These are phyloP conservation scores for Tylopilus rubrobrunneus DNA, from an alignment of 768 basidiomycete species.

Conservation along the genomic window DNA sequence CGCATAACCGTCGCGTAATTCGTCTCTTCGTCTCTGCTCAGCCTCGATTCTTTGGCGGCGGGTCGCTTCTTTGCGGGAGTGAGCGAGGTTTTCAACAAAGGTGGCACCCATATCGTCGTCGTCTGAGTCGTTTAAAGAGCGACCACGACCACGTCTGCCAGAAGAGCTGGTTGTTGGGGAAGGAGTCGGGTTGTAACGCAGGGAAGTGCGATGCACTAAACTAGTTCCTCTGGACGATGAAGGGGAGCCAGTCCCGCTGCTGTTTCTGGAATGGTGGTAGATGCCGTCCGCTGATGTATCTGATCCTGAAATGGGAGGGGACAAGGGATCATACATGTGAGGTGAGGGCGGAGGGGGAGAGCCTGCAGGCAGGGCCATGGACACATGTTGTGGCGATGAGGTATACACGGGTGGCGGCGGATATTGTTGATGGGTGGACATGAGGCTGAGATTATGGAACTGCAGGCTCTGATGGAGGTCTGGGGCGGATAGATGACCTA, in stretches of 20 bases:
- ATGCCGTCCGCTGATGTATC: constrained; percentile 83
- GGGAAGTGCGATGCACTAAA: constrained; percentile 66
- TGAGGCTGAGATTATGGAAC: constrained; percentile 62
- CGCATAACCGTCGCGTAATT: constrained; percentile 85
- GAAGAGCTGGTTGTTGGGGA: constrained; percentile 73
- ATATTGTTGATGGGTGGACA: constrained; percentile 68
- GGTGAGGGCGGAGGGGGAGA: constrained; percentile 75
- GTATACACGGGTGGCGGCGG: constrained; percentile 54
- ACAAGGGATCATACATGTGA: constrained; percentile 80
- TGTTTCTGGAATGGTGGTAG: constrained; percentile 73
- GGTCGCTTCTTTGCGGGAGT: constrained; percentile 80
- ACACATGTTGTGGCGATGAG: constrained; percentile 63
- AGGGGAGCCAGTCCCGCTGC: constrained; percentile 69
- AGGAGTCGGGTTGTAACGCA: constrained; percentile 78
- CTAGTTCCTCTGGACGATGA: constrained; percentile 72
- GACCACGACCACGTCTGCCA: constrained; percentile 58
- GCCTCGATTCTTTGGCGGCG: constrained; percentile 82
- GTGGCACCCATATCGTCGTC: constrained; percentile 70
- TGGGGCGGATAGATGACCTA: constrained; percentile 60
- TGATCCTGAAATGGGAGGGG: constrained; percentile 85
- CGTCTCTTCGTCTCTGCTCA: constrained; percentile 85
- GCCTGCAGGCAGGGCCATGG: constrained; percentile 56
- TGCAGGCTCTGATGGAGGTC: constrained; percentile 66
- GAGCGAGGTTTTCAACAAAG: constrained; percentile 67
- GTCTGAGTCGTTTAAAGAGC: constrained; percentile 72